These are phyloP conservation scores for Adansonia gregorii DNA, from an alignment of 441 rosid species.

Conservation along the genomic window DNA sequence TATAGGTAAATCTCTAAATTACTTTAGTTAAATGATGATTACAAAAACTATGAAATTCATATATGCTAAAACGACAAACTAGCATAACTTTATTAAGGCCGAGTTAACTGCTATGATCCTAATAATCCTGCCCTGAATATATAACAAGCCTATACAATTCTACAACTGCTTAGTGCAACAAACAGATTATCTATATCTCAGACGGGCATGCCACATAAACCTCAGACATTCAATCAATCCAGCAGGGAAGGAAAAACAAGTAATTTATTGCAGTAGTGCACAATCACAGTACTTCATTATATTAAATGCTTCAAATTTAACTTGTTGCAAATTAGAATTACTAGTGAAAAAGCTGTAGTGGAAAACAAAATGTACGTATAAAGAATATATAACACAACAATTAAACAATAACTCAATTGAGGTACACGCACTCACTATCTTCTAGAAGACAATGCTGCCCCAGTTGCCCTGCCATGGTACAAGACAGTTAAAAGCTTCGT, in stretches of 20 bases:
- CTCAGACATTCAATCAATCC: conserved; percentile 9
- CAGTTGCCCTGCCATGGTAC: conserved; percentile 46
- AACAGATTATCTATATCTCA: background rate
- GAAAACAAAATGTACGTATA: background rate
- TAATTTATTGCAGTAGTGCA: background rate
- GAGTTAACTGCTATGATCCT: background rate
- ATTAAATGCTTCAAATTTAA: conserved; percentile 3
- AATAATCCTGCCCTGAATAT: background rate
- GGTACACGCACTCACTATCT: conserved; percentile 43
- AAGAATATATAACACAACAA: background rate
- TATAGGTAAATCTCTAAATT: background rate
- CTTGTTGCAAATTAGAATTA: background rate
- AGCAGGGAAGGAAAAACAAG: background rate
- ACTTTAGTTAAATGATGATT: background rate
- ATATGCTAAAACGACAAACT: background rate
- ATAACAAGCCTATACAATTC: background rate
- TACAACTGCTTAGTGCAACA: background rate
- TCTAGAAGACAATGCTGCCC: conserved; percentile 43
- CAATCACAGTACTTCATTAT: background rate
- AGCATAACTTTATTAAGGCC: background rate
- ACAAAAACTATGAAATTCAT: background rate
- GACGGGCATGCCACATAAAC: background rate
- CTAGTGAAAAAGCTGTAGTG: background rate
- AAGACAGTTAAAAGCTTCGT: conserved; percentile 17
- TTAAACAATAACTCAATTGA: background rate